Percentiles rank a stretch among this genome's conserved stretches.
Conservation (phyloP, 345 rosid species). For the Eucalyptus urophylla region DNA sequence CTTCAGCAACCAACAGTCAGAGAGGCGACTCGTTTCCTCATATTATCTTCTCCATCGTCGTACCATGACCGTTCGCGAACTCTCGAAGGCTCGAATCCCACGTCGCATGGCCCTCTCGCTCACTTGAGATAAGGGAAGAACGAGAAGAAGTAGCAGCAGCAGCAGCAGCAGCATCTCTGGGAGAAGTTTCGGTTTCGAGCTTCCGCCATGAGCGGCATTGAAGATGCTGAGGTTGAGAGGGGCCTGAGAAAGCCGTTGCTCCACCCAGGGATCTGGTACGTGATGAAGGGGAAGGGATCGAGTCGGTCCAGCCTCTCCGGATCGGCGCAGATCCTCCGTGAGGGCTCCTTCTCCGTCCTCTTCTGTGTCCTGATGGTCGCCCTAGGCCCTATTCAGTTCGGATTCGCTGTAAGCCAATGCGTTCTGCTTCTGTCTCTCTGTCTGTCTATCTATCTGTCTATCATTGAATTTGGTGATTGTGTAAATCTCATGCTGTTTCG, state of each 20-base stretch:
- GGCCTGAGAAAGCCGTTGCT: slow-evolving; percentile 50
- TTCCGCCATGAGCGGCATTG: slow-evolving; percentile 34
- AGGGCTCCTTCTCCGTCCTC: slow-evolving; percentile 50
- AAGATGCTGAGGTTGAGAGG: slow-evolving; percentile 33
- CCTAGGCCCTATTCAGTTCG: slow-evolving; percentile 65
- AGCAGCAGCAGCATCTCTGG: neutral
- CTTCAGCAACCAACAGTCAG: neutral
- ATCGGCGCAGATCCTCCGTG: slow-evolving; percentile 39
- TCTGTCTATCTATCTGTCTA: neutral
- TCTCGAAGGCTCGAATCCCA: neutral
- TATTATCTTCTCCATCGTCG: neutral
- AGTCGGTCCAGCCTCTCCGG: slow-evolving; percentile 42
- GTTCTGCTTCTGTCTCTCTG: neutral
- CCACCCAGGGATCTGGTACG: slow-evolving; percentile 69
- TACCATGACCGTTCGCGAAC: neutral
- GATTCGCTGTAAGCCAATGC: slow-evolving; percentile 36
- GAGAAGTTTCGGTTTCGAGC: neutral
- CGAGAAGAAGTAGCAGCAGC: neutral
- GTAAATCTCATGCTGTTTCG: neutral
- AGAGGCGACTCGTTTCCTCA: neutral
- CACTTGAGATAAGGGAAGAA: neutral
- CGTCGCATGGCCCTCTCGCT: neutral
- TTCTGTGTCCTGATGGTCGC: slow-evolving; percentile 57
- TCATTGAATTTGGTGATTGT: neutral
- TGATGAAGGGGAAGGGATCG: slow-evolving; percentile 29